Base-by-base conservation (phyloP, 306 rosid species). In the Cicer yamashitae region DNA sequence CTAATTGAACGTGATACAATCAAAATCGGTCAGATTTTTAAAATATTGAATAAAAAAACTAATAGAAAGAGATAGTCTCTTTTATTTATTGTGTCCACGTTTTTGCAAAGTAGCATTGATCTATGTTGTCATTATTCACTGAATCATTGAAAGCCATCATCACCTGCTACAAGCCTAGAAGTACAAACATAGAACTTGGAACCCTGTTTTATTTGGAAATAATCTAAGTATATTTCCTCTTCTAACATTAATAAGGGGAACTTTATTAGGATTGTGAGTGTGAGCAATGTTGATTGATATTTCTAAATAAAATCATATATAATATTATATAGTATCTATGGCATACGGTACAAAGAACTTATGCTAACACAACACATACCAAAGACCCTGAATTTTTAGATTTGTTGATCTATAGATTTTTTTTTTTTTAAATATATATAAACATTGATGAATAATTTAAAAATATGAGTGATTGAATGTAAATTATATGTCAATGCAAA, bases 71-170 rank as follows among this genome's bases (percentile, higher is more conserved):
- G 13, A 44, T 6, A 75, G 41, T 20, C 3, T 45, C 46, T 64
- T 30, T 39, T 77, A 18, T 64, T 10, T 39, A 39, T 39, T 67
- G 56, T 71, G 66, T 39, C 74, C 76, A 63, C 59, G 75, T 63
- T 75, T 70, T 64, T 25, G 56, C 59, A 75, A 47, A 48, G 13
- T 17, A 40, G 13, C 48, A 10, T 59, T 20, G 54, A 11, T 10
- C 37, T 6, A 45, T 45, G 7, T 70, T 45, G 53, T 47, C 44
- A 70, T 25, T 64, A 43, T 63, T 72, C 38, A 51, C 7, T 72
- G 17, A 53, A 63, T 62, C 60, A 6, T 71, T 50, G 22, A 58
- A 9, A 37, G 44, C 56, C 53, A 64, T 51, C 54, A 57, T 67
- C 48, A 47, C 6, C 61, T 1, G 6, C 41, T 34, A 2, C 10